These are phyloP conservation scores for Incumbomyces lentus DNA, from an alignment of 2,329 filamentous ascomycete genomes.

Conservation along the genomic window DNA sequence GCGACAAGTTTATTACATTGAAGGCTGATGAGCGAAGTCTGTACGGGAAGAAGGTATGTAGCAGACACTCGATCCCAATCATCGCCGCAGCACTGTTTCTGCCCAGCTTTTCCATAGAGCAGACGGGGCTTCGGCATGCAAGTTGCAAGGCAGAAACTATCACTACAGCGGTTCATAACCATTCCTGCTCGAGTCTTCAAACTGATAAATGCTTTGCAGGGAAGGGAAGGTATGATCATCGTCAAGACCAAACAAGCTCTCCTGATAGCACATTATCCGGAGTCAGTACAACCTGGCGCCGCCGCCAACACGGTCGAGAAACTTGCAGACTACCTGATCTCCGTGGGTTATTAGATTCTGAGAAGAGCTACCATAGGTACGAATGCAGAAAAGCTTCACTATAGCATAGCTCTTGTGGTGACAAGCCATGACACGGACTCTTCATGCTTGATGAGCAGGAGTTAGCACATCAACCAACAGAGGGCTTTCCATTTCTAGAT, in stretches of 20 bases:
- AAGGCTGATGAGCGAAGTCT: constrained; percentile 66
- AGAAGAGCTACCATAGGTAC: neutral
- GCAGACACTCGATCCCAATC: no score
- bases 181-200: neutral
- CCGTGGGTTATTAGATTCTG: constrained; percentile 58
- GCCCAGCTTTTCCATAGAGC: no score
- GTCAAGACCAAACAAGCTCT: constrained; percentile 83
- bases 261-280: constrained; percentile 76
- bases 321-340: constrained; percentile 78
- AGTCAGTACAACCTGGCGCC: constrained; percentile 61
- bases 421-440: neutral
- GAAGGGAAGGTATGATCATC: constrained; percentile 68
- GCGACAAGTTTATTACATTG: constrained; percentile 68
- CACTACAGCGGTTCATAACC: neutral
- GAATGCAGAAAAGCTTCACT: neutral
- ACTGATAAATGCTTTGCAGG: constrained; percentile 38
- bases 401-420: neutral
- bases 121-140: no score
- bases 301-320: constrained; percentile 69
- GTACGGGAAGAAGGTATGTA: constrained; percentile 73
- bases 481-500: neutral
- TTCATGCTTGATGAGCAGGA: neutral
- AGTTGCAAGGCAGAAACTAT: no score
- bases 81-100: neutral
- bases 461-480: neutral